Percentiles rank a stretch among this genome's conserved stretches.
phyloP scores from a whole-genome alignment of 257 asterid species.

The Penstemon newberryi region DNA sequence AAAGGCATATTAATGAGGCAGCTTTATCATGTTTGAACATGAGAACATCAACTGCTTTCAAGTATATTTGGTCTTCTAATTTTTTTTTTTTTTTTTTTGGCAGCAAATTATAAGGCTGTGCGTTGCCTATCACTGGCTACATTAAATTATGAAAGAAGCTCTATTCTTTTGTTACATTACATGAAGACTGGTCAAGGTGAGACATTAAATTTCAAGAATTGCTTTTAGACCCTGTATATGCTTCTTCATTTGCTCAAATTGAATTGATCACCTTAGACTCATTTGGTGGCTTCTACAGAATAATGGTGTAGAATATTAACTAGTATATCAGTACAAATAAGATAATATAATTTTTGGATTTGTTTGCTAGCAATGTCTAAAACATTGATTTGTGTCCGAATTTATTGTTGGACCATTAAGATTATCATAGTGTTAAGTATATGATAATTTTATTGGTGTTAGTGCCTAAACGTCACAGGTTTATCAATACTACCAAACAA shows the following conservation, averaged over 20 bases:
- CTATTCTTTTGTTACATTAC: conserved; percentile 65
- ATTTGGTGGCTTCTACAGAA: too few species aligned
- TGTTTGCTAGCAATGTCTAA: too few species aligned
- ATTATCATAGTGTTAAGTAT: too few species aligned
- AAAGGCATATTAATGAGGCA: conserved; percentile 7
- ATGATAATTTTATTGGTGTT: too few species aligned
- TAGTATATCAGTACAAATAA: too few species aligned
- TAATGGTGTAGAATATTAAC: too few species aligned
- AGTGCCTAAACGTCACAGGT: too few species aligned
- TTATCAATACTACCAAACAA: too few species aligned
- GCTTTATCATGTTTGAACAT: conserved; percentile 26
- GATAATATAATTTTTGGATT: too few species aligned
- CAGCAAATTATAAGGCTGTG: conserved; percentile 96
- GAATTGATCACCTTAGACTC: neutral
- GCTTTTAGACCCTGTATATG: neutral
- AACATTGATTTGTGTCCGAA: too few species aligned
- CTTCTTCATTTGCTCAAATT: conserved; percentile 10
- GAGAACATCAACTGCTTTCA: conserved; percentile 25
- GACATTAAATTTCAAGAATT: conserved; percentile 22
- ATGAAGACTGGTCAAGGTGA: conserved; percentile 80
- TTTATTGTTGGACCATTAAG: too few species aligned
- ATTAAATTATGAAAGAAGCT: conserved; percentile 79
- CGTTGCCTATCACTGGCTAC: conserved; percentile 78
- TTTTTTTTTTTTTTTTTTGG: conserved; percentile 19
- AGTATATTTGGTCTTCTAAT: conserved; percentile 1